phyloP scores from a whole-genome alignment of 129 eudicot genomes.

The Deinandra increscens region DNA sequence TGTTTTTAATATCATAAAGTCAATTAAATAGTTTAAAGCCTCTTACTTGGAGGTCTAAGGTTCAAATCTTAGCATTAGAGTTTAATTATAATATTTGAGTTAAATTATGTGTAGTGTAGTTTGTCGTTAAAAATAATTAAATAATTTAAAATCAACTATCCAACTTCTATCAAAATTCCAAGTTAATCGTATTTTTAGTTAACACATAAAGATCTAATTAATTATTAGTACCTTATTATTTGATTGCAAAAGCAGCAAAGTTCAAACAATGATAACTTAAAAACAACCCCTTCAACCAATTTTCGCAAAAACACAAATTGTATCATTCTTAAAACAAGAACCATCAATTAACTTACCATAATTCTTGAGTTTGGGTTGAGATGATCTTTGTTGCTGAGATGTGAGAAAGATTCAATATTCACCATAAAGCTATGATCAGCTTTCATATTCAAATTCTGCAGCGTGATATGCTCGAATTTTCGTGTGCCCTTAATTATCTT shows the following conservation, averaged over 20 bases:
- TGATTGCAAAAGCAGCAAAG: not conserved
- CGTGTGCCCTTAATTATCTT: conserved; percentile 24
- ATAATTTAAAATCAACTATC: not conserved
- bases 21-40: not conserved
- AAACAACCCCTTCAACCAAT: conserved; percentile 1
- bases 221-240: too few relatives aligned
- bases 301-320: conserved; percentile 7
- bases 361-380: conserved; percentile 44
- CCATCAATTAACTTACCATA: conserved; percentile 17
- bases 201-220: too few relatives aligned
- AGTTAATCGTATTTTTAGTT: too few relatives aligned
- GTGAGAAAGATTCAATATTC: conserved; percentile 55
- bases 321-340: not conserved
- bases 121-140: too few relatives aligned
- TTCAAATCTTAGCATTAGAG: too few relatives aligned
- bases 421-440: conserved; percentile 54
- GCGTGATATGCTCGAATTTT: conserved; percentile 21
- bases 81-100: too few relatives aligned
- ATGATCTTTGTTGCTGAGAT: conserved; percentile 42
- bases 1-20: not conserved
- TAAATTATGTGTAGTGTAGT: too few relatives aligned
- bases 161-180: not conserved
- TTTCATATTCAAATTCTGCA: conserved; percentile 27
- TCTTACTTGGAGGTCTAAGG: too few relatives aligned
- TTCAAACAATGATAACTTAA: conserved; percentile 7